These are phyloP conservation scores for Yamadazyma sp. DNA, from an alignment of 1,139 yeast genomes.

Conservation along the genomic window DNA sequence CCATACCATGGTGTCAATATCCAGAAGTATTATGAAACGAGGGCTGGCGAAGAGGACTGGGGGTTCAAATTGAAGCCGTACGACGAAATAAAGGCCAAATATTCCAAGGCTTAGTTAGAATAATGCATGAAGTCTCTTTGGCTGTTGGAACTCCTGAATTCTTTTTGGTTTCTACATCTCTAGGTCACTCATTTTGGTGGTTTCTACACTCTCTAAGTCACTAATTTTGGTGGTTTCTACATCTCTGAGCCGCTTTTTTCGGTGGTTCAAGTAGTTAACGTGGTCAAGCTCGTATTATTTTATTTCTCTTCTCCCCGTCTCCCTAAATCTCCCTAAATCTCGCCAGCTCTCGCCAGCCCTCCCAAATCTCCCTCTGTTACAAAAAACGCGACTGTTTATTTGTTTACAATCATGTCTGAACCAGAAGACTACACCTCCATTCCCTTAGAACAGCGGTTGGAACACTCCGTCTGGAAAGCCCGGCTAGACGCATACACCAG, in stretches of 20 bases:
- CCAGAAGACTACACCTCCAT: conserved; percentile 23
- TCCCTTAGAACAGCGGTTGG: conserved; percentile 64
- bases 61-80: conserved; percentile 43
- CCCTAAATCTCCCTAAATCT: too few species aligned
- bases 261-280: too few species aligned
- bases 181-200: too few species aligned
- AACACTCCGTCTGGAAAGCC: conserved; percentile 88
- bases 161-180: too few species aligned
- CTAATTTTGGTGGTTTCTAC: too few species aligned
- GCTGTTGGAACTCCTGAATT: too few species aligned
- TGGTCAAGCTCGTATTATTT: too few species aligned
- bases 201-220: too few species aligned
- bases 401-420: conserved; percentile 6
- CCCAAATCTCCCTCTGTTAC: too few species aligned
- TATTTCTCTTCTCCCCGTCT: too few species aligned
- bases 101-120: conserved; percentile 22
- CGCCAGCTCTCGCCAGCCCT: too few species aligned
- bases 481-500: conserved; percentile 81
- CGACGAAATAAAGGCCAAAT: conserved; percentile 48
- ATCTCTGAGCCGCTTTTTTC: too few species aligned
- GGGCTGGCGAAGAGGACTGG: conserved; percentile 56
- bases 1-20: conserved; percentile 82
- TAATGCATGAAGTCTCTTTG: background rate
- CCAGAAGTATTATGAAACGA: conserved; percentile 64
- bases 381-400: background rate